These are phyloP conservation scores for Stephania japonica DNA, from an alignment of 164 flowering plant genomes.

Conservation along the genomic window DNA sequence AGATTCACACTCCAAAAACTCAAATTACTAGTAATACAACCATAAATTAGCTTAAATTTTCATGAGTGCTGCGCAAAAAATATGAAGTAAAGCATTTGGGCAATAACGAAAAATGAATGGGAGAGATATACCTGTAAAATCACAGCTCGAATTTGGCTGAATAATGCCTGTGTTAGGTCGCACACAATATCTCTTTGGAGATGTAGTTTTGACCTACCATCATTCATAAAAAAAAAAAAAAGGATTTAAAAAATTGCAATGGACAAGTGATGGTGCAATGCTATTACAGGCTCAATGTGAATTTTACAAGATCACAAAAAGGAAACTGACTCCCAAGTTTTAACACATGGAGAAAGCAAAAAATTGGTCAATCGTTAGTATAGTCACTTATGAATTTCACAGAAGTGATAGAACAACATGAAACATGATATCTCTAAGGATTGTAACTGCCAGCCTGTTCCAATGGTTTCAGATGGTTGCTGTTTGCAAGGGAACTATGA, in stretches of 20 bases:
- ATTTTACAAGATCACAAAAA: not conserved
- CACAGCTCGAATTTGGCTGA: conserved; percentile 54
- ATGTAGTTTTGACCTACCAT: conserved; percentile 83
- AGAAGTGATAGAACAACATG: not conserved
- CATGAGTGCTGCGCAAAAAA: not conserved
- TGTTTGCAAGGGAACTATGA: not conserved
- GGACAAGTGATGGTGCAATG: not conserved
- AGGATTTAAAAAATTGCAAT: not conserved
- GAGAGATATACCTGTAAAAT: conserved; percentile 50
- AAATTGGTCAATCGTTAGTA: not conserved
- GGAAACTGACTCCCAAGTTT: not conserved
- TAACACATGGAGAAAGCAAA: not conserved
- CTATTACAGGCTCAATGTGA: not conserved
- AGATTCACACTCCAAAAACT: not conserved
- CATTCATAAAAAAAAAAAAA: conserved; percentile 3
- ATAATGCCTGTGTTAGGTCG: conserved; percentile 71
- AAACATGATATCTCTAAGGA: not conserved
- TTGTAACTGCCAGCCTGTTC: not conserved
- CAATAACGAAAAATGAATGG: not conserved
- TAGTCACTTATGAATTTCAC: not conserved
- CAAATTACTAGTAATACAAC: not conserved
- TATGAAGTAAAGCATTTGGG: not conserved
- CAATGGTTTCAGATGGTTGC: not conserved
- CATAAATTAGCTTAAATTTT: not conserved
- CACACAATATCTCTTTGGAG: conserved; percentile 80